A percentile compares a stretch with the other conserved stretches of the same genome.
These are phyloP conservation scores for Gastrolobium bilobum DNA, from an alignment of 306 rosid genomes.

Conservation along the genomic window DNA sequence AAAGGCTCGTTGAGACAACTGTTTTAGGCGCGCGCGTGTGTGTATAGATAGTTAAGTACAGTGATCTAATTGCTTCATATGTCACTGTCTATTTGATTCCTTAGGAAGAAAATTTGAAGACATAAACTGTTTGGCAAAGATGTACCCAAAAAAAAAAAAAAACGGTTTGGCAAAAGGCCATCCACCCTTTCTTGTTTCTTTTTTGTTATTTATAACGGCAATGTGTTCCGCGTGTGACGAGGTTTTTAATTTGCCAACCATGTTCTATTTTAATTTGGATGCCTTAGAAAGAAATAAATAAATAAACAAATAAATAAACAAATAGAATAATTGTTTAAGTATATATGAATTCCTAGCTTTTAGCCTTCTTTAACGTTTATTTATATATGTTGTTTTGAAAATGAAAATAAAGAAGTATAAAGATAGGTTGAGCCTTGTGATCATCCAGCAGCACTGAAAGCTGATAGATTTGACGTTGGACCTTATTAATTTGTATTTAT, in stretches of 20 bases:
- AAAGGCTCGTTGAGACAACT: too few relatives aligned
- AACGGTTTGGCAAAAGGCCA: background rate
- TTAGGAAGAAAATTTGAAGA: background rate
- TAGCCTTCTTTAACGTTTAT: background rate
- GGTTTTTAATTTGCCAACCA: background rate
- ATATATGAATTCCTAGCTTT: background rate
- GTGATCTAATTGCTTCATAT: background rate
- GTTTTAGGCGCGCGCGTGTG: background rate
- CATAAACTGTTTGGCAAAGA: background rate
- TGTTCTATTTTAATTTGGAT: background rate
- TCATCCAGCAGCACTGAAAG: constrained; percentile 40
- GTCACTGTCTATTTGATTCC: background rate
- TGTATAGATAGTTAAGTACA: background rate
- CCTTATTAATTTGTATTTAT: constrained; percentile 37
- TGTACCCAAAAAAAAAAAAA: too few relatives aligned
- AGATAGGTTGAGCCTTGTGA: constrained; percentile 38
- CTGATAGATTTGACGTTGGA: constrained; percentile 54
- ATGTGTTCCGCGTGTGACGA: background rate
- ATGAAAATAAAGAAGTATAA: background rate
- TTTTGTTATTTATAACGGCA: background rate
- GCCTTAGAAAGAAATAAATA: background rate
- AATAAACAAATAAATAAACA: background rate
- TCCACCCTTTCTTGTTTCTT: background rate
- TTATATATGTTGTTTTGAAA: constrained; percentile 11
- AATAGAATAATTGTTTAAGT: background rate